Conservation (phyloP, 176 grass and related monocot species). For the Oryza meridionalis region DNA sequence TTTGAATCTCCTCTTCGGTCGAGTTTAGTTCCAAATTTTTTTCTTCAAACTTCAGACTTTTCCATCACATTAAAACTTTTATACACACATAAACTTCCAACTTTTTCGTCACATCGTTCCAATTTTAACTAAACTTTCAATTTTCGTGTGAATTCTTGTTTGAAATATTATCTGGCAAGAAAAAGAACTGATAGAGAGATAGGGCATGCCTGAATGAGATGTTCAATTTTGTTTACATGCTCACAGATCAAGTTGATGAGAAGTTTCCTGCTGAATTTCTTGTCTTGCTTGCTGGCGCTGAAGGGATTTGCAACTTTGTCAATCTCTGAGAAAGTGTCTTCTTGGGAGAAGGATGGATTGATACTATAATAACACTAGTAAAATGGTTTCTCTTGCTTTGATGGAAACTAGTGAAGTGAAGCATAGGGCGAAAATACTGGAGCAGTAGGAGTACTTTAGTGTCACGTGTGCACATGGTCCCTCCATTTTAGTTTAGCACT, state of each 20-base stretch:
- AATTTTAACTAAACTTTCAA: no score
- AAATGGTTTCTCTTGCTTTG: not conserved
- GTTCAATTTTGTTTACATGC: not conserved
- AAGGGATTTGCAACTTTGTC: slow-evolving; percentile 3
- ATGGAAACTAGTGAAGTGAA: slow-evolving; percentile 16
- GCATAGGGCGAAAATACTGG: not conserved
- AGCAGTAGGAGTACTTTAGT: slow-evolving; percentile 4
- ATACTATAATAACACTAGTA: not conserved
- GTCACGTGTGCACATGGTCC: slow-evolving; percentile 35
- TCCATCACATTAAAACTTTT: no score
- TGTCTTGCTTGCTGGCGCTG: not conserved
- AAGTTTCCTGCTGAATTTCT: slow-evolving; percentile 24
- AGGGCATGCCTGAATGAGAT: not conserved
- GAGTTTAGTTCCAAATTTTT: no score
- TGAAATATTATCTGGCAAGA: not conserved
- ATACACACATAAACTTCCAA: no score
- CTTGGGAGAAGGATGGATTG: slow-evolving; percentile 2
- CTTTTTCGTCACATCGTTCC: no score
- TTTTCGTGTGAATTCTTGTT: not conserved
- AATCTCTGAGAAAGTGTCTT: slow-evolving; percentile 7
- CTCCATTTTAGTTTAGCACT: not conserved
- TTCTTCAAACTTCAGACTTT: no score
- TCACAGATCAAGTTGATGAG: not conserved
- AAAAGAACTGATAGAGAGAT: no score
- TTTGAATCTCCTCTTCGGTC: not conserved